phyloP scores from a whole-genome alignment of 805 yeast genomes.

The Kregervanrija fluxuum region DNA sequence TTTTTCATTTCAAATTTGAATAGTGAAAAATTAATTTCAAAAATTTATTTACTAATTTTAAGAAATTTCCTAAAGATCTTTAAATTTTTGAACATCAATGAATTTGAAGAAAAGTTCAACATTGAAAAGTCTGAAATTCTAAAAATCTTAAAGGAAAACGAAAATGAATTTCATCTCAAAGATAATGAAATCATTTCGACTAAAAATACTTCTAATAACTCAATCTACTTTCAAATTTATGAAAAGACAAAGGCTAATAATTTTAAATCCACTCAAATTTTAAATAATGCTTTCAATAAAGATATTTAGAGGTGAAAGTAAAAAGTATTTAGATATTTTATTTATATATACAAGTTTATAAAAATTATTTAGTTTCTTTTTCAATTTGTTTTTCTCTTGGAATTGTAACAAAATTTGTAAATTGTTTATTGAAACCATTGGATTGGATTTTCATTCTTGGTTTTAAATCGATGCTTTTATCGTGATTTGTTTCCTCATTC shows the following conservation, averaged over 20 bases:
- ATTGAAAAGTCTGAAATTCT: conserved; percentile 4
- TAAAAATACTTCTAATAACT: conserved; percentile 45
- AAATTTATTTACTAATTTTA: conserved; percentile 17
- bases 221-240: conserved; percentile 60
- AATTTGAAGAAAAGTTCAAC: conserved; percentile 14
- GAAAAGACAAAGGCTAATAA: conserved; percentile 62
- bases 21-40: conserved; percentile 15
- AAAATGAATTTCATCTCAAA: conserved; percentile 4
- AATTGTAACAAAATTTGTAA: conserved; percentile 24
- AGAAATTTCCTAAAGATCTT: conserved; percentile 22
- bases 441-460: conserved; percentile 25
- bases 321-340: background rate
- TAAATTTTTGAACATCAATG: conserved; percentile 15
- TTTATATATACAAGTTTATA: background rate
- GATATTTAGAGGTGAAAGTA: conserved; percentile 4
- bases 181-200: conserved; percentile 37
- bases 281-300: conserved; percentile 34
- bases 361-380: background rate
- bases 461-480: conserved; percentile 3
- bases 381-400: conserved; percentile 20
- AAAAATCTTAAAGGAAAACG: conserved; percentile 22
- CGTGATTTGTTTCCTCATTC: too few relatives aligned
- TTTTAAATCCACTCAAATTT: conserved; percentile 51
- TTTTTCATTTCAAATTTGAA: conserved; percentile 47
- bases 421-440: conserved; percentile 26